Evolutionary conservation across 345 rosid genomes (phyloP), one percentile per base, ranked within the genome.

Genomic region (Aurinia saxatilis): DNA sequence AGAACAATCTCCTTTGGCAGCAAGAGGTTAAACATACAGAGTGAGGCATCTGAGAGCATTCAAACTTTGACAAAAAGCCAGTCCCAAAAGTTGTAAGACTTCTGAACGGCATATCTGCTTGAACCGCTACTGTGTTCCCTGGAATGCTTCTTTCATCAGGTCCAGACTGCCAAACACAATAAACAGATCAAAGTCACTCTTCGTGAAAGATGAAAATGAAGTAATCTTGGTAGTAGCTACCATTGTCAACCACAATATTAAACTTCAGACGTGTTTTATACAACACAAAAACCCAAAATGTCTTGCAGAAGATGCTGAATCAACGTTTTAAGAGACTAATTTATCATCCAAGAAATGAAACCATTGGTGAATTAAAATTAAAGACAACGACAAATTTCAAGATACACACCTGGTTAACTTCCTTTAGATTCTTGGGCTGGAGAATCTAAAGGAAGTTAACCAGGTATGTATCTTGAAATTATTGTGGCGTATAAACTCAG

Each of bases 21-120:
- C 54, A 46, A 21, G 63, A 53, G 30, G 42, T 52, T 27, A 19
- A 37, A 63, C 84, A 73, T 69, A 90, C 97, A 68, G 91, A 80
- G 66, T 93, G 99, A 58, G 95, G 96, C 96, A 93, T 86, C 78
- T 90, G 96, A 63, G 99, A 90, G 65, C 99, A 93, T 80, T 90
- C 87, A 77, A 90, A 90, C 81, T 90, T 87, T 4, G 89, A 93
- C 78, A 84, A 77, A 81, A 93, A 93, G 30, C 95, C 86, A 50
- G 95, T 85, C 71, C 97, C 99, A 77, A 90, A 93, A 62, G 80
- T 78, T 51, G 95, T 90, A 30, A 90, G 87, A 51, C 97, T 97
- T 73, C 75, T 81, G 73, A 84, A 93, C 48, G 99, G 96, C 97
- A 90, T 93, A 74, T 90, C 87, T 62, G 96, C 99, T 78, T 84